Evolutionary conservation across 441 rosid species (phyloP).

Genomic region (Aquilaria agallochum): DNA sequence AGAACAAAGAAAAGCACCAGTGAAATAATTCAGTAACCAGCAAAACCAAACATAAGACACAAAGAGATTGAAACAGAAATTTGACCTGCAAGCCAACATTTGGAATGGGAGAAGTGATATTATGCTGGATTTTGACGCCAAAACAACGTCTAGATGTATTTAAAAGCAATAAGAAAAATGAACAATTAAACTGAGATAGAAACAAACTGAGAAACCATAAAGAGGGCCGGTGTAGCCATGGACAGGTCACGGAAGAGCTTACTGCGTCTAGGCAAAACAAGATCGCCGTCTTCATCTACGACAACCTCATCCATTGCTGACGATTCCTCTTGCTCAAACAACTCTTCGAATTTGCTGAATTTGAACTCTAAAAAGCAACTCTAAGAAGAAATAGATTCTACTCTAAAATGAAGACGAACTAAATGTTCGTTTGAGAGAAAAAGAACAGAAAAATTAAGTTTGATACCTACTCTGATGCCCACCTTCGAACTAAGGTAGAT

Average conservation of each 20-base stretch:
- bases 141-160: no score
- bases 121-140: no score
- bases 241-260: constrained; percentile 10
- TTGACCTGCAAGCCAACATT: neutral
- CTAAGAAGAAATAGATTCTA: constrained; percentile 1
- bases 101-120: no score
- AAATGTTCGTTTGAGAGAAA: neutral
- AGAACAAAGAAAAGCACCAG: constrained; percentile 1
- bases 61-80: constrained; percentile 1
- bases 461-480: no score
- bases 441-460: no score
- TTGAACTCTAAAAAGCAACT: constrained; percentile 21
- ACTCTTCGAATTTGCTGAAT: constrained; percentile 26
- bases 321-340: constrained; percentile 26
- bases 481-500: no score
- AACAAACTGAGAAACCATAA: no score
- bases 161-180: neutral
- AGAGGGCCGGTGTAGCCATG: no score
- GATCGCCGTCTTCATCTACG: constrained; percentile 27
- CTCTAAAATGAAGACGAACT: neutral
- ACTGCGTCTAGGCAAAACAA: constrained; percentile 53
- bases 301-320: constrained; percentile 12
- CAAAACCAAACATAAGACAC: constrained; percentile 1
- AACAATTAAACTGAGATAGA: neutral
- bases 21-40: constrained; percentile 3